Percentiles rank a stretch among this genome's conserved stretches.
Conservation (phyloP, 495 filamentous ascomycete species). For the Xylaria telfairii region DNA sequence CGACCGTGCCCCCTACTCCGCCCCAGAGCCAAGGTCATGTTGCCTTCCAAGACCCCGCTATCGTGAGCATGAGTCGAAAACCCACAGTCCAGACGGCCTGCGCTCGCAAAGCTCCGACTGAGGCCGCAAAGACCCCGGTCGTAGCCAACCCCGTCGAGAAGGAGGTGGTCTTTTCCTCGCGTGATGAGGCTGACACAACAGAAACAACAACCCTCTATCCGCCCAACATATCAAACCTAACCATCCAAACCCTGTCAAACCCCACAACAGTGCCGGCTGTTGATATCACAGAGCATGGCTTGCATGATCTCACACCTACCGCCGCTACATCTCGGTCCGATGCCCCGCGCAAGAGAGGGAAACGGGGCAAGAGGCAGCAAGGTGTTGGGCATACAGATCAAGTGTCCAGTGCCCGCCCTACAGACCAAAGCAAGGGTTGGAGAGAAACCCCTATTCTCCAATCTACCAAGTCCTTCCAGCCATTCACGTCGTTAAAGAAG, state of each 20-base stretch:
- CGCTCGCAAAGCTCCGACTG: conserved; percentile 42
- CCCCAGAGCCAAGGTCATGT: conserved; percentile 18
- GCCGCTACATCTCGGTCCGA: conserved; percentile 17
- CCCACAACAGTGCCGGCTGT: background rate
- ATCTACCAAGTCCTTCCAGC: conserved; percentile 62
- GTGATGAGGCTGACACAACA: conserved; percentile 33
- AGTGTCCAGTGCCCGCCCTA: conserved; percentile 26
- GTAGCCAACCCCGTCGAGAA: conserved; percentile 31
- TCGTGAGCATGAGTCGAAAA: conserved; percentile 53
- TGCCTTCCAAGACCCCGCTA: conserved; percentile 61
- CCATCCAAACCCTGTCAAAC: conserved; percentile 23
- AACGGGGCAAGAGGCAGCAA: conserved; percentile 43
- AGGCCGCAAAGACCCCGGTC: conserved; percentile 43
- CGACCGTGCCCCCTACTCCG: conserved; percentile 16
- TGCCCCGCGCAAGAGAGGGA: conserved; percentile 37
- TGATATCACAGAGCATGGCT: conserved; percentile 22
- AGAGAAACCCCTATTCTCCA: conserved; percentile 81
- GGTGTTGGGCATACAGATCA: conserved; percentile 27
- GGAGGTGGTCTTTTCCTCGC: conserved; percentile 34
- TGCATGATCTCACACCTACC: conserved; percentile 19
- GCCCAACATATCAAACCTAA: conserved; percentile 20
- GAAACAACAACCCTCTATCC: conserved; percentile 18
- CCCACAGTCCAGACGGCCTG: conserved; percentile 22
- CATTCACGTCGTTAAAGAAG: conserved; percentile 62
- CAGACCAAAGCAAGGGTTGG: conserved; percentile 71